Percentiles rank a stretch among this genome's conserved stretches.
Evolutionary conservation across 768 basidiomycete species (phyloP).

Genomic region (Psilocybe tampanensis): DNA sequence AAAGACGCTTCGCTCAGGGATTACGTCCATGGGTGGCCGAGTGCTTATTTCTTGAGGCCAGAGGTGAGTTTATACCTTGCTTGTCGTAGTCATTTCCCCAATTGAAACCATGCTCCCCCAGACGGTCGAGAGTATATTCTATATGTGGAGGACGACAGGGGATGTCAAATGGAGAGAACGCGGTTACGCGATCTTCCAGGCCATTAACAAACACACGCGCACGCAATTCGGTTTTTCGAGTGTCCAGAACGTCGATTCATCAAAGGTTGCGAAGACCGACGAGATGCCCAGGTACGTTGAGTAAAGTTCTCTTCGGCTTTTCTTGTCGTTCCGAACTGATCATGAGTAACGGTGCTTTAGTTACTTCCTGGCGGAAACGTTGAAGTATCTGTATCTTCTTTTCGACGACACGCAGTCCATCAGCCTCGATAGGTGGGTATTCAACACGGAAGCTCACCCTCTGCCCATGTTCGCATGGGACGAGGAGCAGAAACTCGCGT

Average conservation of each 20-base stretch:
- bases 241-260: conserved; percentile 46
- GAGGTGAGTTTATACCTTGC: conserved; percentile 54
- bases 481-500: conserved; percentile 47
- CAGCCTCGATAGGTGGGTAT: conserved; percentile 57
- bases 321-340: too few relatives aligned
- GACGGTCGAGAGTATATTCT: conserved; percentile 73
- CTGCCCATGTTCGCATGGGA: conserved; percentile 68
- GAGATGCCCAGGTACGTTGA: conserved; percentile 68
- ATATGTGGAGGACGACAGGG: conserved; percentile 69
- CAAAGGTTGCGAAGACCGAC: conserved; percentile 40
- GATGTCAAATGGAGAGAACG: conserved; percentile 71
- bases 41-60: conserved; percentile 62
- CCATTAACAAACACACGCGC: conserved; percentile 58
- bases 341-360: conserved; percentile 28
- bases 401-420: conserved; percentile 59
- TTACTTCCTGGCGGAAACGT: conserved; percentile 48
- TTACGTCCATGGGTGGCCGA: conserved; percentile 38
- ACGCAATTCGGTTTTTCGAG: conserved; percentile 62
- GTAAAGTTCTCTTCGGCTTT: too few relatives aligned
- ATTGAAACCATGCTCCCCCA: too few relatives aligned
- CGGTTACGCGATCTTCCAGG: conserved; percentile 68
- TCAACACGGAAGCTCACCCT: conserved; percentile 75
- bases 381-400: conserved; percentile 70
- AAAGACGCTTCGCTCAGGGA: conserved; percentile 42
- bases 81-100: too few relatives aligned